These are phyloP conservation scores for Zymoseptoria passerinii DNA, from an alignment of 2,329 filamentous ascomycete genomes.

Conservation along the genomic window DNA sequence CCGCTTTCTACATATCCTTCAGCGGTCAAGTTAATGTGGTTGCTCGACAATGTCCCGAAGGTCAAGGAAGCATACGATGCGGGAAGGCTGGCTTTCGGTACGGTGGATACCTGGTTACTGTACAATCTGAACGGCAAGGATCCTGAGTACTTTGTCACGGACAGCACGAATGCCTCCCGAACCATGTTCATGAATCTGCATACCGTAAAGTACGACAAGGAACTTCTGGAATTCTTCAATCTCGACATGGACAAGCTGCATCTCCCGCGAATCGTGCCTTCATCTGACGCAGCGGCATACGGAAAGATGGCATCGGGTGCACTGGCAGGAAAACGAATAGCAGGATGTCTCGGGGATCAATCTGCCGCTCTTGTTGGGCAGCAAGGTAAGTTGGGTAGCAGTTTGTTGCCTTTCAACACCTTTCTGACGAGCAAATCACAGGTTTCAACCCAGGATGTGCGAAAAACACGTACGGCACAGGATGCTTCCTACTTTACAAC, in stretches of 20 bases:
- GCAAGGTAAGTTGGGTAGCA: constrained; percentile 65
- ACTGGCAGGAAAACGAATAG: constrained; percentile 62
- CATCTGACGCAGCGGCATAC: constrained; percentile 65
- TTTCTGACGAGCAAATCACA: constrained; percentile 14
- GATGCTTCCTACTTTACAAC: constrained; percentile 84
- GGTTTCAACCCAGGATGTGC: constrained; percentile 74
- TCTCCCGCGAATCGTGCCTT: constrained; percentile 76
- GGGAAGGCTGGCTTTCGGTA: constrained; percentile 71
- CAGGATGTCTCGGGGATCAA: constrained; percentile 81
- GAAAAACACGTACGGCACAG: constrained; percentile 88
- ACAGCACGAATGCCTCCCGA: constrained; percentile 77
- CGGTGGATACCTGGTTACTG: constrained; percentile 80
- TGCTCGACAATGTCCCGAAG: constrained; percentile 61
- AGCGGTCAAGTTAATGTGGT: constrained; percentile 76
- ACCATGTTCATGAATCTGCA: constrained; percentile 93
- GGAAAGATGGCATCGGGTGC: constrained; percentile 58
- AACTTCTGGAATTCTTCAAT: constrained; percentile 68
- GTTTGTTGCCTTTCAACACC: background rate
- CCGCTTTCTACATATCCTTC: constrained; percentile 85
- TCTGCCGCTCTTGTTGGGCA: constrained; percentile 71
- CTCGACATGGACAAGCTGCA: constrained; percentile 63
- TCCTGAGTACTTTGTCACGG: constrained; percentile 65
- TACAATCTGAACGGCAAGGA: constrained; percentile 72
- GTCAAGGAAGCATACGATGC: constrained; percentile 70
- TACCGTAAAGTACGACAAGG: constrained; percentile 70